Evolutionary conservation across 139 green algal species (phyloP), one percentile per base, ranked within the genome.

Genomic region (Chlorella sp.): DNA sequence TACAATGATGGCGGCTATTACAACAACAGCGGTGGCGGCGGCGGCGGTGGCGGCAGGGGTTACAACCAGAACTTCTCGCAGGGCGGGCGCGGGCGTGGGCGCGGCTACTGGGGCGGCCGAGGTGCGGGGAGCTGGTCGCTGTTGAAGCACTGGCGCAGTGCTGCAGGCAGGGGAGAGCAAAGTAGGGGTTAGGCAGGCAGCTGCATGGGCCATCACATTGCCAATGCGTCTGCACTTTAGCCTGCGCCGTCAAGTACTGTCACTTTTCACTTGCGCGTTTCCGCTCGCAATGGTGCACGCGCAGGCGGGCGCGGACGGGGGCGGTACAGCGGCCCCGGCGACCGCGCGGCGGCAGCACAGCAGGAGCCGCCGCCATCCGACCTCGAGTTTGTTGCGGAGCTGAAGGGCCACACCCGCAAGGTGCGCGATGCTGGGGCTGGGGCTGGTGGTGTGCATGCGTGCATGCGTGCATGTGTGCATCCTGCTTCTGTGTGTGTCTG

Each of bases 351-450:
- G 32, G 32, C 34, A 28, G 36, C 76, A 28, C 76, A 82, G 68
- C 78, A 47, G 16, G 72, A 85, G 72, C 76, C 76, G 67, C 75
- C 74, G 1, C 90, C 90, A 25, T 73, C 85, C 6, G 90, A 93
- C 71, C 75, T 93, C 3, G 81, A 93, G 69, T 90, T 88, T 69
- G 32, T 92, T 25, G 76, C 73, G 16, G 69, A 85, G 13, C 75
- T 92, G 26, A 88, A 90, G 72, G 90, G 90, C 12, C 88, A 93
- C 81, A 85, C 44, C n/a, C 82, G 86, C 28, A 90, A 90, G 68
- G 80, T 79, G 47, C 0, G 75, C 15, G 51, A 9, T 60, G 51
- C 15, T 60, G 51, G n/a, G n/a, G n/a, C n/a, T n/a, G n/a, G n/a
- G n/a, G n/a, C n/a, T n/a, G n/a, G n/a, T n/a, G n/a, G n/a, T 60